Conservation (phyloP, 2,329 filamentous ascomycete species). For the Colletotrichum aenigma region DNA sequence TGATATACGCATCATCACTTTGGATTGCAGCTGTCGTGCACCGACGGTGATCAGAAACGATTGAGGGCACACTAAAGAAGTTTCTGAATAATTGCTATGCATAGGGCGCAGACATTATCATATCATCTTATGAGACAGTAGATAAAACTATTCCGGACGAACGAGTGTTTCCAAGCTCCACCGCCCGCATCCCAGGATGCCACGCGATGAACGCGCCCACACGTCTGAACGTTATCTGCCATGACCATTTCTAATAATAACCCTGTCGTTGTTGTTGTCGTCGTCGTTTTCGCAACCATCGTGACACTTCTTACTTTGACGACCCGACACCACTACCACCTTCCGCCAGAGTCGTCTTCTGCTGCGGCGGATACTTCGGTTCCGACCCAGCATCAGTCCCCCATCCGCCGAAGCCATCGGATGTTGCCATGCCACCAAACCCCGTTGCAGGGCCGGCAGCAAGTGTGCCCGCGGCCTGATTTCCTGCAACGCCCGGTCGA, state of each 20-base stretch:
- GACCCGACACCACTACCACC: background rate
- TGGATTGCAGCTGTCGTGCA: background rate
- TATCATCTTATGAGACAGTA: background rate
- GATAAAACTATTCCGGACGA: background rate
- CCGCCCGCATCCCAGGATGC: background rate
- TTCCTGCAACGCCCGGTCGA: conserved; percentile 42
- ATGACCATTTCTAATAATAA: background rate
- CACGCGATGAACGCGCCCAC: background rate
- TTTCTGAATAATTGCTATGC: background rate
- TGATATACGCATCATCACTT: background rate
- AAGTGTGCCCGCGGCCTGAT: conserved; percentile 40
- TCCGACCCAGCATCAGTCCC: conserved; percentile 30
- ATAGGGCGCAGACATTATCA: background rate
- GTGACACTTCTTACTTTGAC: background rate
- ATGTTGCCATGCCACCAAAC: conserved; percentile 31
- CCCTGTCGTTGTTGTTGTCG: background rate
- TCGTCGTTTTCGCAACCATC: background rate
- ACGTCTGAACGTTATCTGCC: background rate
- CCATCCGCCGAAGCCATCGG: conserved; percentile 38
- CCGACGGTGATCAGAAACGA: background rate
- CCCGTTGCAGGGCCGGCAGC: conserved; percentile 32
- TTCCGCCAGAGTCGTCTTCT: background rate
- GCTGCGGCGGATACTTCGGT: conserved; percentile 39
- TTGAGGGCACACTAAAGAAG: background rate
- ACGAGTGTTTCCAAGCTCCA: background rate